Evolutionary conservation across 805 yeast species (phyloP).

Genomic region (Ogataea ramenticola): DNA sequence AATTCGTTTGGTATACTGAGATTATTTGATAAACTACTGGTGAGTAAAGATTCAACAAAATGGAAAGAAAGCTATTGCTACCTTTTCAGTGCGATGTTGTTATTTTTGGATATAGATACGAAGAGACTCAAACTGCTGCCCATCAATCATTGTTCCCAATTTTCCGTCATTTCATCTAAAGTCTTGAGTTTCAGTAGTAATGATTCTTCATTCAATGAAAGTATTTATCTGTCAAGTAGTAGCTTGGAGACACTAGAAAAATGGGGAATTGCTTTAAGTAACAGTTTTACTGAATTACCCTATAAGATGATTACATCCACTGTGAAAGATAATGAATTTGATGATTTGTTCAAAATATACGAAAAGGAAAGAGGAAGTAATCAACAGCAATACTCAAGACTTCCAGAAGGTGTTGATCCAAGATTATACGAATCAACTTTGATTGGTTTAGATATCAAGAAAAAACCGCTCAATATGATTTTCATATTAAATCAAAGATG

Average conservation of each 20-base stretch:
- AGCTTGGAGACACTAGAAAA: conserved; percentile 13
- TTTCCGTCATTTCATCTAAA: background rate
- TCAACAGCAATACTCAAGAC: background rate
- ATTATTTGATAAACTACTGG: conserved; percentile 19
- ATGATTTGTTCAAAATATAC: conserved; percentile 2
- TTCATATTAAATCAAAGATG: conserved; percentile 21
- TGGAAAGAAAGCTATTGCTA: conserved; percentile 19
- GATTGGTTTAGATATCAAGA: conserved; percentile 13
- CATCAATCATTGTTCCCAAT: conserved; percentile 5
- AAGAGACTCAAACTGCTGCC: background rate
- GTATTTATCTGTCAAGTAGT: background rate
- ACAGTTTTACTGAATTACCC: conserved; percentile 16
- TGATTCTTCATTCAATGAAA: background rate
- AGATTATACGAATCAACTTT: conserved; percentile 23
- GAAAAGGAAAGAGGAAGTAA: background rate
- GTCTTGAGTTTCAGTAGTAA: background rate
- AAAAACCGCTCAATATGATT: conserved; percentile 21
- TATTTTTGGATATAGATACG: conserved; percentile 8
- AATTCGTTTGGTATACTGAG: conserved; percentile 23
- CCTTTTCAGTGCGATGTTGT: conserved; percentile 19
- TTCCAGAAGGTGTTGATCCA: conserved; percentile 22
- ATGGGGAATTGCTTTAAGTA: conserved; percentile 24
- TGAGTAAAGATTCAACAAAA: background rate
- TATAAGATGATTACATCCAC: conserved; percentile 19
- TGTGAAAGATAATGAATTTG: conserved; percentile 17